Evolutionary conservation across 2,329 filamentous ascomycete species (phyloP), one percentile per base, ranked within the genome.

Genomic region (Didymella segeticola): DNA sequence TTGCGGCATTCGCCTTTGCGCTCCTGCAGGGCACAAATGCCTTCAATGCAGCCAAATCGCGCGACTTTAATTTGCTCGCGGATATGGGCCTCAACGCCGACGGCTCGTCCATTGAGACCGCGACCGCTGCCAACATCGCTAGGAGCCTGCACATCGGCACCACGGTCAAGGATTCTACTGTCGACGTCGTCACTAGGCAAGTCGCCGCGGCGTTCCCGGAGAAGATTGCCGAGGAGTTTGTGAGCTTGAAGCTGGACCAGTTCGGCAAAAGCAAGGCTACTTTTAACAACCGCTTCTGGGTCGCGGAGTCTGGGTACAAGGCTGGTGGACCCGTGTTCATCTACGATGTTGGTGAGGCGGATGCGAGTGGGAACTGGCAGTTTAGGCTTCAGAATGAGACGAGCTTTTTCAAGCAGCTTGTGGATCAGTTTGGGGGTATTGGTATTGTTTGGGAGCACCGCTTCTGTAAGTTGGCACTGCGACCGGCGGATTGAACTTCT

Each of bases 371-470:
- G 0, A 63, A 57, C 57, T 70, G 64, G 12, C 37, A 65, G n/a
- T 63, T 61, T 4, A 55, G 67, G 37, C 53, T 75, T 34, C 58
- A 61, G 43, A 68, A 71, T 42, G 58, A 62, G 37, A 70, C 66
- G 8, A 69, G 64, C 8, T 71, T 72, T 39, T 73, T 75, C 61
- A 70, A 69, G 51, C 66, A 73, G 47, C 50, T 75, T 10, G 67
- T 75, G 14, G 68, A 74, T 17, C 53, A 67, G n/a, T 75, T 70
- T 36, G 58, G 64, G 19, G 74, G 72, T 4, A 63, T 77, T 34
- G 74, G 73, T 4, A 74, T 77, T 33, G 67, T 73, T 0, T 77
- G 73, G 72, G 74, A 77, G 57, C 73, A 76, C 49, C 69, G 77
- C 26, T 79, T 69, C 49, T 75, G 64, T 68, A 43, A 56, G 65